Percentiles rank a stretch among this genome's conserved stretches.
Conservation (phyloP, 1,284 basidiomycete species). For the Malassezia brasiliensis region DNA sequence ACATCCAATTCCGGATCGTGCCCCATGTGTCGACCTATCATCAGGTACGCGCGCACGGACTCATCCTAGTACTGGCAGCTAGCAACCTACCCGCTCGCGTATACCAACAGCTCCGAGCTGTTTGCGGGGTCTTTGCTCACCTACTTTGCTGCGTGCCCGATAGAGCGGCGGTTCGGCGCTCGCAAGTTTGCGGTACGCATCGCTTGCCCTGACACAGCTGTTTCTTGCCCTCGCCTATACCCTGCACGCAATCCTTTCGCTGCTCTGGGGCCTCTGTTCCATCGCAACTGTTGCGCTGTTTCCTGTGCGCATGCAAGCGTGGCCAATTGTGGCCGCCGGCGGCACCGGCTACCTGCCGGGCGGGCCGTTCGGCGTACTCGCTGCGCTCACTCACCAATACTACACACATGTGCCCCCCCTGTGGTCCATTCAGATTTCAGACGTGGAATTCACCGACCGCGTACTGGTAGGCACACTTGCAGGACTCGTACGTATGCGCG, state of each 20-base stretch:
- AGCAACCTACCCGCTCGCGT: conserved; percentile 4
- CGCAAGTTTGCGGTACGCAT: conserved; percentile 6
- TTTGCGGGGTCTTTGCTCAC: neutral
- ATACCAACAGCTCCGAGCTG: conserved; percentile 6
- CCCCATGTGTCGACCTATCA: conserved; percentile 11
- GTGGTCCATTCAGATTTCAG: conserved; percentile 11
- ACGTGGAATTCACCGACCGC: conserved; percentile 9
- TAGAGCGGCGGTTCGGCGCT: conserved; percentile 13
- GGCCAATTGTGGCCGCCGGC: neutral
- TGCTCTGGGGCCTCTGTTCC: neutral
- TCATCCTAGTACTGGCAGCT: conserved; percentile 11
- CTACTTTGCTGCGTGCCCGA: conserved; percentile 3
- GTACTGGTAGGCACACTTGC: neutral
- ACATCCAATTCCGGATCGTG: conserved; percentile 9
- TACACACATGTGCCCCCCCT: conserved; percentile 4
- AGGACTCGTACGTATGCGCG: conserved; percentile 1
- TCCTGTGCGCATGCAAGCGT: neutral
- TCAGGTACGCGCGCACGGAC: conserved; percentile 3
- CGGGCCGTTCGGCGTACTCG: conserved; percentile 12
- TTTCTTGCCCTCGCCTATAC: neutral
- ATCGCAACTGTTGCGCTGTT: neutral
- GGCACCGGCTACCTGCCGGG: conserved; percentile 10
- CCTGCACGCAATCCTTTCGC: conserved; percentile 5
- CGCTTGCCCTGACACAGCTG: neutral
- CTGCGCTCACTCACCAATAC: conserved; percentile 1